Percentiles rank a stretch among this genome's conserved stretches.
Conservation (phyloP, 2,329 filamentous ascomycete genomes). For the Xylaria sp. region DNA sequence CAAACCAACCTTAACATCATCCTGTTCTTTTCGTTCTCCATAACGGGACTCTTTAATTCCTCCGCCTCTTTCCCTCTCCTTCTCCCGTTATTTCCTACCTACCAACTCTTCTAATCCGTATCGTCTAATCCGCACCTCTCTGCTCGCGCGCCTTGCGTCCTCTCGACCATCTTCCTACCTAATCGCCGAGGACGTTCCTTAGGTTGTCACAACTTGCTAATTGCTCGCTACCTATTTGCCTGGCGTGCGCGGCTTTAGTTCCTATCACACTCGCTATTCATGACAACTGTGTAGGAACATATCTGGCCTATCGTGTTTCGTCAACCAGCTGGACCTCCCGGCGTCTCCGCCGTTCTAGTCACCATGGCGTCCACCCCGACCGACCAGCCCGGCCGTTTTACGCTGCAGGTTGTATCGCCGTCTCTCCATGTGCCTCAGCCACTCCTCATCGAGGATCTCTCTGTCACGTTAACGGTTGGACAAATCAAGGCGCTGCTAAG, state of each 20-base stretch:
- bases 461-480: constrained; percentile 48
- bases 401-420: constrained; percentile 55
- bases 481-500: constrained; percentile 56
- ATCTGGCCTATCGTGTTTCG: not conserved
- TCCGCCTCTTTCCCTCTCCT: too few relatives aligned
- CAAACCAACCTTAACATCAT: not conserved
- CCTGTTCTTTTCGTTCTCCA: too few relatives aligned
- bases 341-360: not conserved
- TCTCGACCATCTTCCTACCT: constrained; percentile 2
- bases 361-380: constrained; percentile 17
- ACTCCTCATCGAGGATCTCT: constrained; percentile 44
- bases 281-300: constrained; percentile 9
- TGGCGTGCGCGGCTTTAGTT: constrained; percentile 20
- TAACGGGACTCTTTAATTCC: too few relatives aligned
- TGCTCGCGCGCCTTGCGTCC: not conserved
- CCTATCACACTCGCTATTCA: constrained; percentile 6
- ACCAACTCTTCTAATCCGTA: too few relatives aligned
- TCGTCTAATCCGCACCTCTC: too few relatives aligned
- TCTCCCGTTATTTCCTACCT: too few relatives aligned
- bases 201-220: not conserved
- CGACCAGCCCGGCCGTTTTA: constrained; percentile 37
- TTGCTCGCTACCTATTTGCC: constrained; percentile 8
- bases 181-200: not conserved
- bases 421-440: constrained; percentile 49
- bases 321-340: not conserved